phyloP scores from a whole-genome alignment of 2,329 filamentous ascomycete genomes.

The Stemphylium lycopersici region DNA sequence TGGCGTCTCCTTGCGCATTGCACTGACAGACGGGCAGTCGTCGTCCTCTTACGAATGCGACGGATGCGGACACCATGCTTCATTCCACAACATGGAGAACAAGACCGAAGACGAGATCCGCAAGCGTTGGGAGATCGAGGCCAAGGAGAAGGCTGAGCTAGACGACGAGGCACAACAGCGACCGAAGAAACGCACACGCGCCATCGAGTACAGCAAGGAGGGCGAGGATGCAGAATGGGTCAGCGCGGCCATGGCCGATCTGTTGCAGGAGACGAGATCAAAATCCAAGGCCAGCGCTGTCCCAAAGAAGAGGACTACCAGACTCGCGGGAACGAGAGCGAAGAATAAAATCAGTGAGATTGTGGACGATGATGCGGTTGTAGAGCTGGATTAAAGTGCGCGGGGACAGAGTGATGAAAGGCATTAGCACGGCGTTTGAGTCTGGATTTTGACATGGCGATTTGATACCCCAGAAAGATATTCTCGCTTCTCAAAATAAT shows the following conservation, averaged over 20 bases:
- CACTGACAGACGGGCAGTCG: slow-evolving; percentile 35
- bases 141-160: slow-evolving; percentile 34
- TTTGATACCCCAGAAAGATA: slow-evolving; percentile 14
- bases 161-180: slow-evolving; percentile 20
- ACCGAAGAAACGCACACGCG: slow-evolving; percentile 37
- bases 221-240: background rate
- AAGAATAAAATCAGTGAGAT: slow-evolving; percentile 29
- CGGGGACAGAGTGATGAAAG: background rate
- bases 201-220: slow-evolving; percentile 28
- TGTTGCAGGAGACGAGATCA: slow-evolving; percentile 10
- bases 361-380: slow-evolving; percentile 24
- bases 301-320: slow-evolving; percentile 8
- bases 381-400: slow-evolving; percentile 36
- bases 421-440: slow-evolving; percentile 4
- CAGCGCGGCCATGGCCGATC: background rate
- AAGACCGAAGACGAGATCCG: slow-evolving; percentile 55
- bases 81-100: slow-evolving; percentile 61
- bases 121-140: slow-evolving; percentile 53
- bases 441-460: background rate
- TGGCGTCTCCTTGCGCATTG: background rate
- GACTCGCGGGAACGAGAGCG: slow-evolving; percentile 13
- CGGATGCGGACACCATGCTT: slow-evolving; percentile 62
- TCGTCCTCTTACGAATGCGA: slow-evolving; percentile 62
- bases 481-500: background rate
- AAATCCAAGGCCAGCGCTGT: background rate